These are phyloP conservation scores for Pseudogymnoascus sp. DNA, from an alignment of 2,329 filamentous ascomycete genomes.

Conservation along the genomic window DNA sequence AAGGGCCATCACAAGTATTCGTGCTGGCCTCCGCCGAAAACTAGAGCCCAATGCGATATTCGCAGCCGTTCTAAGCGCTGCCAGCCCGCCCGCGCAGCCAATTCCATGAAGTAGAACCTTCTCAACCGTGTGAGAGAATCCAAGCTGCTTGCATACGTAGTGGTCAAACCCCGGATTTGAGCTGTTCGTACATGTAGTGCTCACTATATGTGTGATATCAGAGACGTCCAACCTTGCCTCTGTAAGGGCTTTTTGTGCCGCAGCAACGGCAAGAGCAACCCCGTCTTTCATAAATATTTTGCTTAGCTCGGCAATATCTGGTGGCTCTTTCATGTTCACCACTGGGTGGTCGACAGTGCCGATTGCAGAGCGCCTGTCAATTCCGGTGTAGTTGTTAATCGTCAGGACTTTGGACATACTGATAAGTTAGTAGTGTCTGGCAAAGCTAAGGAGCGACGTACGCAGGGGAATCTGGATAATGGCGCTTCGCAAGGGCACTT, in stretches of 20 bases:
- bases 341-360: conserved; percentile 53
- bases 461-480: conserved; percentile 54
- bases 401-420: conserved; percentile 56
- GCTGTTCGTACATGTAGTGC: conserved; percentile 62
- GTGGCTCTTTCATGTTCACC: conserved; percentile 48
- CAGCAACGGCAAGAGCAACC: conserved; percentile 48
- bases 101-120: conserved; percentile 60
- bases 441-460: conserved; percentile 33
- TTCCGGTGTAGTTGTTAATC: conserved; percentile 59
- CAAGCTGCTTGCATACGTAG: conserved; percentile 51
- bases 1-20: conserved; percentile 57
- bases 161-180: conserved; percentile 64
- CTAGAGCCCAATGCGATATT: conserved; percentile 58
- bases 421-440: conserved; percentile 11
- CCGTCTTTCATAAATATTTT: conserved; percentile 48
- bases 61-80: conserved; percentile 54
- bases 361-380: conserved; percentile 55
- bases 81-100: conserved; percentile 58
- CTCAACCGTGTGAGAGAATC: conserved; percentile 50
- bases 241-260: conserved; percentile 46
- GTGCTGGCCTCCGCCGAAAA: conserved; percentile 50
- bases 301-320: conserved; percentile 50
- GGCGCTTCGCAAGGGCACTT: conserved; percentile 45
- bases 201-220: conserved; percentile 59
- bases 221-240: conserved; percentile 44